phyloP scores from a whole-genome alignment of 2,329 filamentous ascomycete species.

The Neonectria hederae region DNA sequence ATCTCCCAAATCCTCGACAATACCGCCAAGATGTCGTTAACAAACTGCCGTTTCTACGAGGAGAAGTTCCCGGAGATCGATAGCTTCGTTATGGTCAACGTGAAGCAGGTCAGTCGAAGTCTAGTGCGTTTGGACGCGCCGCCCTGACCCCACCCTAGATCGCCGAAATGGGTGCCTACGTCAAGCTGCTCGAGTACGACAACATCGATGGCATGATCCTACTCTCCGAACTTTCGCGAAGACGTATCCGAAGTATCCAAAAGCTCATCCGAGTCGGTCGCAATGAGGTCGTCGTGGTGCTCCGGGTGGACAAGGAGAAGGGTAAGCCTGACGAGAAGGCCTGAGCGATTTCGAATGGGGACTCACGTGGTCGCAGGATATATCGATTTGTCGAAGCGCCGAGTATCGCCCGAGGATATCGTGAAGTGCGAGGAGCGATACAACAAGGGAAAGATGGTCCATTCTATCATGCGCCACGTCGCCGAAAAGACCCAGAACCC shows the following conservation, averaged over 20 bases:
- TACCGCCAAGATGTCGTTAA: conserved; percentile 85
- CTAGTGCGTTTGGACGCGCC: conserved; percentile 21
- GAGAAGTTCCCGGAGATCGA: conserved; percentile 96
- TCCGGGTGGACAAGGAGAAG: conserved; percentile 99
- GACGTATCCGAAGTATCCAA: conserved; percentile 98
- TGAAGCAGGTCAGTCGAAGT: conserved; percentile 80
- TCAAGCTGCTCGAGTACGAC: conserved; percentile 99
- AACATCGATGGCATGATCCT: conserved; percentile 99
- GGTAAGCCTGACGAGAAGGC: conserved; percentile 58
- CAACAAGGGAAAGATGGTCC: conserved; percentile 99
- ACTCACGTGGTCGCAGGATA: conserved; percentile 64
- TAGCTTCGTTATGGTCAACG: conserved; percentile 99
- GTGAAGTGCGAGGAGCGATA: conserved; percentile 98
- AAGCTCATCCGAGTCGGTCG: conserved; percentile 98
- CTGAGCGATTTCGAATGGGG: conserved; percentile 33
- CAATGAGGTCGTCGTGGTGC: conserved; percentile 98
- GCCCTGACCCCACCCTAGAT: conserved; percentile 66
- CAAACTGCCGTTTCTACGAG: conserved; percentile 97
- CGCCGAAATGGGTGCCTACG: conserved; percentile 99
- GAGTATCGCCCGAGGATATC: conserved; percentile 97
- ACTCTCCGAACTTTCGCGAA: conserved; percentile 94
- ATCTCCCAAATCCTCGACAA: conserved; percentile 40
- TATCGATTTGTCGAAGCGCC: conserved; percentile 98
- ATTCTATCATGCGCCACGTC: conserved; percentile 98
- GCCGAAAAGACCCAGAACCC: conserved; percentile 95